These are phyloP conservation scores for Cryptococcus sp. DNA, from an alignment of 1,284 basidiomycete species.

Conservation along the genomic window DNA sequence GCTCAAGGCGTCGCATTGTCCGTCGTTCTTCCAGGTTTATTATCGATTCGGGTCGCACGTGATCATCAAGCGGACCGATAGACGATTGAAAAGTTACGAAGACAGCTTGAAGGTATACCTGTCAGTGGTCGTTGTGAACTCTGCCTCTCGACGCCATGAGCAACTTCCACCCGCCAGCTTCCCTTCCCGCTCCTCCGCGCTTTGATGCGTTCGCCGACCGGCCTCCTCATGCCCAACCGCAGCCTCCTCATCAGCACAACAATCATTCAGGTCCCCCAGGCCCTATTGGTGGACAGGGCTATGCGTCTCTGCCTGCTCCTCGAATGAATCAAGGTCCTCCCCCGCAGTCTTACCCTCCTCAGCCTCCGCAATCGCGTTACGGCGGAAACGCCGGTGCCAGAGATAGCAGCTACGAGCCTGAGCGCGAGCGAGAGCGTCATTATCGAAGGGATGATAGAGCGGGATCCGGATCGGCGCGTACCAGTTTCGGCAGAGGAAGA, in stretches of 20 bases:
- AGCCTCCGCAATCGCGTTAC: background rate
- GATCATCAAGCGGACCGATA: too few species aligned
- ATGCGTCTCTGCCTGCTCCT: too few species aligned
- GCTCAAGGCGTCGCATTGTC: too few species aligned
- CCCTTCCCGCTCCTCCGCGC: constrained; percentile 13
- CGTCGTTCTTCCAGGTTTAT: too few species aligned
- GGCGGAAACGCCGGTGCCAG: background rate
- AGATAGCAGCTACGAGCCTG: too few species aligned
- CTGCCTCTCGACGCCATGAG: constrained; percentile 6
- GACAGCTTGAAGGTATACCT: too few species aligned
- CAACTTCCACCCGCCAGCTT: constrained; percentile 16
- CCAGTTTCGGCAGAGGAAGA: constrained; percentile 48
- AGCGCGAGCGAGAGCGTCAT: background rate
- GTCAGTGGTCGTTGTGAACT: too few species aligned
- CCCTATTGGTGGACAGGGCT: background rate
- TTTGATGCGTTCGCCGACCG: constrained; percentile 11
- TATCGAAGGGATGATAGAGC: background rate
- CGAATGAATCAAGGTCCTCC: background rate
- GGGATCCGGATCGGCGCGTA: background rate
- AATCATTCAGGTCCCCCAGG: background rate
- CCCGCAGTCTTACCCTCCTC: too few species aligned
- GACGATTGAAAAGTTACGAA: too few species aligned
- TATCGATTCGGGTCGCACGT: too few species aligned
- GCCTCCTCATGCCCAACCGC: background rate
- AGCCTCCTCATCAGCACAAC: background rate